Base-by-base conservation (phyloP, 108 stramenopile species). In the Cylindrotheca fusiformis region DNA sequence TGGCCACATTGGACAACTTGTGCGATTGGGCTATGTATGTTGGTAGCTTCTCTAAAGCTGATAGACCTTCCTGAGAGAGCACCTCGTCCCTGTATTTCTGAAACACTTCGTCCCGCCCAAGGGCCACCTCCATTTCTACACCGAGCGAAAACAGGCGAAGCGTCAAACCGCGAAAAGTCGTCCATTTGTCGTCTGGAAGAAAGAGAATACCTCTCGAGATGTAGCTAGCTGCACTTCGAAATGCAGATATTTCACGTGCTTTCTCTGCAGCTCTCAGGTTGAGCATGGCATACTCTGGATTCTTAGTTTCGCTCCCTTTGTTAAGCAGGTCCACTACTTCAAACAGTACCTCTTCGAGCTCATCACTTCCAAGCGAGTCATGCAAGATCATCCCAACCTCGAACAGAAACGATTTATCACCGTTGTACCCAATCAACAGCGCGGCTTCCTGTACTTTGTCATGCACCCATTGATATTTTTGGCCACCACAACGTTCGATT, bases 351-450 rank as follows among this genome's bases (percentile, higher is more conserved):
- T 48, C 30, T 20, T 49, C 60, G 14, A 61, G 45, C 20, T 61
- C 60, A 6, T 28, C 27, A 4, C 48, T 18, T 17, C 6, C 17
- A 6, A 74, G 36, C 23, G 32, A 62, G 55, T 65, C 47, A 6
- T 67, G 58, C 2, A 81, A 50, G 24, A 50, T 63, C 1, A 68
- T 70, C 25, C 80, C 80, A 36, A 81, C 44, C 10, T 75, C 61
- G 10, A 75, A 60, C 31, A 78, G 69, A n/a, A n/a, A n/a, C n/a
- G n/a, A n/a, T n/a, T n/a, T n/a, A n/a, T n/a, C n/a, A n/a, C n/a
- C n/a, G n/a, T n/a, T n/a, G n/a, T n/a, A n/a, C n/a, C n/a, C n/a
- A n/a, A n/a, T n/a, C n/a, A n/a, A n/a, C n/a, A n/a, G n/a, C n/a
- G n/a, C n/a, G n/a, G n/a, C n/a, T n/a, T n/a, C n/a, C n/a, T n/a